Base-by-base conservation (phyloP, 2,329 filamentous ascomycete genomes). In the Trichoderma koningii region DNA sequence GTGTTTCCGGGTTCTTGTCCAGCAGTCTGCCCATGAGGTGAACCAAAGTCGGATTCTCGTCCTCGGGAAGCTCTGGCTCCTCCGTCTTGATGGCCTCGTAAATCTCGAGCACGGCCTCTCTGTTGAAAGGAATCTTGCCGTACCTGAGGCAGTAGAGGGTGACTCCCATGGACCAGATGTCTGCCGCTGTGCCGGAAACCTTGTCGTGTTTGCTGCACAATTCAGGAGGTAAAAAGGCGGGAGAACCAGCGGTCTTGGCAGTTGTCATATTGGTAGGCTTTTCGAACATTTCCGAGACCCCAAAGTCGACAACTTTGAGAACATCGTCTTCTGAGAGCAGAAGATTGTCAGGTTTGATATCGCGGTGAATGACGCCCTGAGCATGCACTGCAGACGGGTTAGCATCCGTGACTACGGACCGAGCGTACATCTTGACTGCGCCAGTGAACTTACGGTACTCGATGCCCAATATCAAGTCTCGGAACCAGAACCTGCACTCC, bases 81-180 rank as follows among this genome's bases (percentile, higher is more conserved):
- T 96, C 89, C 34, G 82, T 85, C 69, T 89, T 89, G 77, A 99
- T 98, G 5, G 92, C 87, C 66, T 96, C 89, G 74, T 96, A 98
- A 68, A 98, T 86, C 57, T 97, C 93, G 64, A 97, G 81, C 66
- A 97, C 87, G 19, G 87, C 88, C 6, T 85, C 81, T 64, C 89
- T 86, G 72, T 93, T 89, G 73, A 98, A 99, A 0, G 95, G 95
- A 67, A 99, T 89, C 56, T 81, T 83, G 38, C 95, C 95, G 72
- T 96, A 98, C 67, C 90, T 88, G 45, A 99, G 83, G 75, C 95
- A 99, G 75, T 94, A 98, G 2, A 99, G 81, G 1, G 93, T 96
- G 9, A 97, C 89, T 7, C 95, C 95, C 94, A 98, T 98, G 3
- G 94, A 96, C 95, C 95, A 99, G 62, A 99, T 93, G 76, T 99